Percentiles rank a stretch among this genome's conserved stretches.
phyloP scores from a whole-genome alignment of 768 basidiomycete species.

The Gymnopilus junonius region DNA sequence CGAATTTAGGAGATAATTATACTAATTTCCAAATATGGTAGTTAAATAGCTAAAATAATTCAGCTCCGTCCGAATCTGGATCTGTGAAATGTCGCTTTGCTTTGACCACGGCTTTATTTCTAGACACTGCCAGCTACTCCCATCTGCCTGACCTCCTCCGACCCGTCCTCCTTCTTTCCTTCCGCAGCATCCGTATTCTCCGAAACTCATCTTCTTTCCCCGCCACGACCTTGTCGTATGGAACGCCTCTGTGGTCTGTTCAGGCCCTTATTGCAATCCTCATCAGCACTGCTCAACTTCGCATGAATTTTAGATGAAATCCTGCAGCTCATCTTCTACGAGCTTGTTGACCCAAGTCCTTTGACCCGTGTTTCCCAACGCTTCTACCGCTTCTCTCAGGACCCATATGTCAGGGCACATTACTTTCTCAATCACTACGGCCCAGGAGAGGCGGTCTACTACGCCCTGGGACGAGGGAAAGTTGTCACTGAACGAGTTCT shows the following conservation, averaged over 20 bases:
- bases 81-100: constrained; percentile 29
- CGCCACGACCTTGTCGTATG: constrained; percentile 39
- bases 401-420: constrained; percentile 76
- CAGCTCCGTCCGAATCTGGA: constrained; percentile 48
- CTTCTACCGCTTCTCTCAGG: constrained; percentile 64
- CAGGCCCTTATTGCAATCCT: constrained; percentile 14
- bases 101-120: constrained; percentile 31
- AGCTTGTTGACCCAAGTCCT: constrained; percentile 65
- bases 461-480: constrained; percentile 75
- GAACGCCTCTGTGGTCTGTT: constrained; percentile 70
- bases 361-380: constrained; percentile 63
- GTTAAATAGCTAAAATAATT: constrained; percentile 49
- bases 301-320: constrained; percentile 54
- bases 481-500: constrained; percentile 67
- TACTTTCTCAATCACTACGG: constrained; percentile 82
- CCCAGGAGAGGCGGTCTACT: constrained; percentile 68
- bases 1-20: constrained; percentile 33
- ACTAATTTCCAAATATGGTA: constrained; percentile 35
- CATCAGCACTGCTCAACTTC: constrained; percentile 14
- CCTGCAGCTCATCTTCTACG: constrained; percentile 73
- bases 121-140: constrained; percentile 23
- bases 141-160: constrained; percentile 11
- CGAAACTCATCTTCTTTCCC: constrained; percentile 18
- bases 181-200: constrained; percentile 11
- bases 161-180: constrained; percentile 10